Percentiles rank a stretch among this genome's conserved stretches.
Evolutionary conservation across 495 filamentous ascomycete genomes (phyloP).

Genomic region (Xylaria grammica): DNA sequence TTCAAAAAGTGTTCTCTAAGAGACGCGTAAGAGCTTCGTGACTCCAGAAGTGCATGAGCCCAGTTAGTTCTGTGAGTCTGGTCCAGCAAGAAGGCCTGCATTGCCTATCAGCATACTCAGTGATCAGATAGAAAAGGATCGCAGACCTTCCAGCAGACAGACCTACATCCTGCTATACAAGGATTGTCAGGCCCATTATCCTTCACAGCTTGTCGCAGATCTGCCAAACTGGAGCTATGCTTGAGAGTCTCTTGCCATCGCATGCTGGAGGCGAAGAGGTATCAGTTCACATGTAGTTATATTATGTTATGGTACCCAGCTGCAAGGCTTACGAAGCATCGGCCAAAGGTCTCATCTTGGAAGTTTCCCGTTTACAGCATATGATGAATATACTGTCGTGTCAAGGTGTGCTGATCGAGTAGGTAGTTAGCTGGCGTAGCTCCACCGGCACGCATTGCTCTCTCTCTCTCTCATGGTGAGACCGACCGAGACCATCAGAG

Average conservation of each 20-base stretch:
- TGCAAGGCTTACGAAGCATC: conserved; percentile 60
- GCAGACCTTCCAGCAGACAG: conserved; percentile 90
- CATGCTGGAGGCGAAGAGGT: conserved; percentile 36
- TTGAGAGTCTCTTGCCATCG: conserved; percentile 72
- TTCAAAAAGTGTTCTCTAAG: conserved; percentile 75
- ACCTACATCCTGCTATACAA: conserved; percentile 76
- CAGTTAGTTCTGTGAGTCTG: conserved; percentile 72
- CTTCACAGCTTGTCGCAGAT: conserved; percentile 70
- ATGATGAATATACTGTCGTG: too few relatives aligned
- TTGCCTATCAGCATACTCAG: conserved; percentile 19
- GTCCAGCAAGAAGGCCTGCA: conserved; percentile 81
- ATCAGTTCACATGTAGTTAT: background rate
- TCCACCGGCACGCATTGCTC: too few relatives aligned
- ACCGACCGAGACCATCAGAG: too few relatives aligned
- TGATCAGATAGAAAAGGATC: conserved; percentile 13
- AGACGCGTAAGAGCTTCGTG: conserved; percentile 73
- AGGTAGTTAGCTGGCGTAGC: too few relatives aligned
- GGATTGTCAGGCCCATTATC: conserved; percentile 60
- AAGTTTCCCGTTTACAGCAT: background rate
- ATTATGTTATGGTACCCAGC: background rate
- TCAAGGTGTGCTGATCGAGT: too few relatives aligned
- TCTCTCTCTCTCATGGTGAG: too few relatives aligned
- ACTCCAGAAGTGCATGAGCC: conserved; percentile 67
- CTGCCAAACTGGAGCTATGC: conserved; percentile 61
- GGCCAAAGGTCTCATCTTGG: conserved; percentile 66